Base-by-base conservation (phyloP, 768 basidiomycete species). In the Leucosporidium creatinivorum region DNA sequence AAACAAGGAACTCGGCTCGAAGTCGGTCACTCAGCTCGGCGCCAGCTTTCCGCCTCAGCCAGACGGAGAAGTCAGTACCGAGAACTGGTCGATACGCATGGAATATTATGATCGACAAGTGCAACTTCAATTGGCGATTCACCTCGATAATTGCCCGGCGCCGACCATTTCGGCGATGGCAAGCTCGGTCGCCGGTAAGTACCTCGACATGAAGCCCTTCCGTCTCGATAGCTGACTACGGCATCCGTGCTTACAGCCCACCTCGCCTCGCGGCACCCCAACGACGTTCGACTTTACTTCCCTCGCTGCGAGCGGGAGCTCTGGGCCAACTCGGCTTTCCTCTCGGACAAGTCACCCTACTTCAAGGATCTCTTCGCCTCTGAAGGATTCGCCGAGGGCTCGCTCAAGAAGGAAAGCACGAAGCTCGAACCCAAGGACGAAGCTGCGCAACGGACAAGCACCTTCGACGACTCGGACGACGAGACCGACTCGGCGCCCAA, bases 201-300 rank as follows among this genome's bases (percentile, higher is more conserved):
- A 17, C 8, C 15, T 44, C 13, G 8, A 3, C 39, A 6, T 44
- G 39, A 44, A 13, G 8, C 39, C 15, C 39, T 44, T 15, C 8
- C 39, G 3, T 10, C 33, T 5, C 5, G 33, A 33, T 2, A 44
- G 39, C 39, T 44, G 33, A 36, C 33, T 5, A 4, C 10, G 33
- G 10, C 33, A 44, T 13, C 13, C 39, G 8, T 17, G 3, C 8
- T 13, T 13, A 44, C 28, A 56, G 30, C 28, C 18, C 26, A 15
- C 15, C 54, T 56, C 54, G 2, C 13, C 2, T 12, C 12, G 3
- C 56, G 30, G 7, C 30, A 31, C 8, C 25, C 58, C 25, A 47
- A 28, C 25, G 39, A 63, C 47, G 62, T 63, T 13, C 47, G 54
- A 21, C 23, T 63, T 47, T 28, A 31, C 55, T 63, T 63, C n/a